phyloP scores from a whole-genome alignment of 345 rosid species.

The Sisymbrium altissimum region DNA sequence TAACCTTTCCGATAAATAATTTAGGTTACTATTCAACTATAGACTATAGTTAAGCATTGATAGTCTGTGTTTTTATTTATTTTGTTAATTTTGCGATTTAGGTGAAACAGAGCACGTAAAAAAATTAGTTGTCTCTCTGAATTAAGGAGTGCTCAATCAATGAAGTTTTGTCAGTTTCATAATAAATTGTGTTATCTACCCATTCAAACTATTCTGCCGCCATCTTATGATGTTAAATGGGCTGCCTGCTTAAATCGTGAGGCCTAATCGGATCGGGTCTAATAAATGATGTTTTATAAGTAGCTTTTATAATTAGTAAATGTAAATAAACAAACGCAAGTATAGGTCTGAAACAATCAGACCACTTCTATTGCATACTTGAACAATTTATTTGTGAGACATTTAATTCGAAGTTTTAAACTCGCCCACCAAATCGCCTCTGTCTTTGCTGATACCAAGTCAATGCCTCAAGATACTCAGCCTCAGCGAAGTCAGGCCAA shows the following conservation, averaged over 20 bases:
- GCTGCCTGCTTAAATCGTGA: not conserved
- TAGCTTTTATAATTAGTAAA: not conserved
- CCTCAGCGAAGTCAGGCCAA: slow-evolving; percentile 77
- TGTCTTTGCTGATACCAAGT: slow-evolving; percentile 42
- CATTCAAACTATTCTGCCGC: not conserved
- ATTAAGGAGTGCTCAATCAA: not conserved
- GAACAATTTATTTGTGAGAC: not conserved
- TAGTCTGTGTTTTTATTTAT: not conserved
- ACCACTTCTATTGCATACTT: not conserved
- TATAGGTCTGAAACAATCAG: not conserved
- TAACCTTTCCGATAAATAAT: not conserved
- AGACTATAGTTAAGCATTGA: not conserved
- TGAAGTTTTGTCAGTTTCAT: not conserved
- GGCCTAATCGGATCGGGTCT: not conserved
- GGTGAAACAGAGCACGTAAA: not conserved
- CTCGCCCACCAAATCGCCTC: slow-evolving; percentile 29
- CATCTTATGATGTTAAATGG: not conserved
- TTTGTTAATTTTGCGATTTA: not conserved
- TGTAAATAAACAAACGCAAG: not conserved
- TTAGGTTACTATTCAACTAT: not conserved
- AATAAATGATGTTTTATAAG: not conserved
- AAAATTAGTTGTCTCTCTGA: not conserved
- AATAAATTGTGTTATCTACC: not conserved
- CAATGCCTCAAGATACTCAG: slow-evolving; percentile 55
- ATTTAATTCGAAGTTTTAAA: not conserved